Evolutionary conservation across 148 eudicot genomes (phyloP).

Genomic region (Amaranthus hypochondriacus): DNA sequence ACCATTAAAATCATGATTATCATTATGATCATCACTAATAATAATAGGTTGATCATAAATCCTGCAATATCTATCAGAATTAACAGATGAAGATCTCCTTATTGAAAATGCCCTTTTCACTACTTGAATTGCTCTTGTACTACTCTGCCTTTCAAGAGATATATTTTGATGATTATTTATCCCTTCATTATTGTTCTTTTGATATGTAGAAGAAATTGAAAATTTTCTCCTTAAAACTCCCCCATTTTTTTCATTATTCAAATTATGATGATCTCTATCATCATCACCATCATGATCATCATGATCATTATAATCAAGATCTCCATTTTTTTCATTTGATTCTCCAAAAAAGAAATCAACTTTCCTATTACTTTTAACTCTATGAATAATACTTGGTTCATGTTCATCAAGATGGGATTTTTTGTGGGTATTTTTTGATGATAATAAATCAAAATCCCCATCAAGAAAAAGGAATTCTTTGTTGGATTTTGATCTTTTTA

Average conservation of each 20-base stretch:
- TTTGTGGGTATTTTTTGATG: not conserved
- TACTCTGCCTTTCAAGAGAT: slow-evolving; percentile 25
- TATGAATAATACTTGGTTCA: not conserved
- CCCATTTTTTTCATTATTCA: not conserved
- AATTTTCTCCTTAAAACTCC: too few relatives aligned
- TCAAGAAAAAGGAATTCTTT: slow-evolving; percentile 30
- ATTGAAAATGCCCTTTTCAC: slow-evolving; percentile 30
- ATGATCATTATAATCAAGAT: too few relatives aligned
- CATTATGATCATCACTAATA: too few relatives aligned
- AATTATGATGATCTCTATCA: not conserved
- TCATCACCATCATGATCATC: not conserved
- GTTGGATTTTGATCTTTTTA: slow-evolving; percentile 19
- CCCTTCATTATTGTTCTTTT: slow-evolving; percentile 6
- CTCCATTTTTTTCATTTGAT: not conserved
- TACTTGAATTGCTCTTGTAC: slow-evolving; percentile 28
- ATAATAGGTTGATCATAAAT: slow-evolving; percentile 29
- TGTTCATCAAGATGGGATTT: slow-evolving; percentile 10
- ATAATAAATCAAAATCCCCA: slow-evolving; percentile 16
- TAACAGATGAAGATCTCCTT: slow-evolving; percentile 27
- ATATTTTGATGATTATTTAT: not conserved
- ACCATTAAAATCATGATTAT: not conserved
- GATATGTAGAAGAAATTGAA: not conserved
- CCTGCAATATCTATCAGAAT: slow-evolving; percentile 27
- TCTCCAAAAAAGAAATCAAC: slow-evolving; percentile 6
- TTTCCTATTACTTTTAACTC: not conserved